These are phyloP conservation scores for Mycosphaerelloides madeirae DNA, from an alignment of 2,329 filamentous ascomycete genomes.

Conservation along the genomic window DNA sequence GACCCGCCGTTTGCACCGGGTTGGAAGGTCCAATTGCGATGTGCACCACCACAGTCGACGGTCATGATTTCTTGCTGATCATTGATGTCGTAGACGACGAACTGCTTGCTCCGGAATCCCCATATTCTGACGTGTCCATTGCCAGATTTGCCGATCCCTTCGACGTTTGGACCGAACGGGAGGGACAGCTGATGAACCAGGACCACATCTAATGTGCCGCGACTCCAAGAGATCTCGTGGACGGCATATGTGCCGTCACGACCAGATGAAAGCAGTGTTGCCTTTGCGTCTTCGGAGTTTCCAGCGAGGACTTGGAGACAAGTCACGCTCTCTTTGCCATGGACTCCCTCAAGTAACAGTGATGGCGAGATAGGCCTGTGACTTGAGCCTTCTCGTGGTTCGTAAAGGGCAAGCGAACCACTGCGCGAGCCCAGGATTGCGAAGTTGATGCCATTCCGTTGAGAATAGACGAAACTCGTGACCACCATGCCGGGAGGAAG, in stretches of 20 bases:
- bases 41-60: conserved; percentile 78
- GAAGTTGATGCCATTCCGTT: background rate
- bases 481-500: conserved; percentile 46
- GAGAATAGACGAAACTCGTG: conserved; percentile 42
- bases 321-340: conserved; percentile 63
- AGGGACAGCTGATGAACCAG: conserved; percentile 64
- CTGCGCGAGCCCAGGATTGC: conserved; percentile 51
- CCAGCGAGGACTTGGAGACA: conserved; percentile 43
- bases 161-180: conserved; percentile 70
- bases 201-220: conserved; percentile 36
- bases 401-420: conserved; percentile 48
- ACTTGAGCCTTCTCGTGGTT: background rate
- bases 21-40: conserved; percentile 67
- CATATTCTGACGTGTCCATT: conserved; percentile 61
- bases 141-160: conserved; percentile 61
- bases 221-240: conserved; percentile 39
- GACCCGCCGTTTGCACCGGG: conserved; percentile 39
- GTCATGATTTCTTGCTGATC: conserved; percentile 63
- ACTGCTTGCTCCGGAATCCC: conserved; percentile 75
- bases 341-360: background rate
- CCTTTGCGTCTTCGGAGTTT: background rate
- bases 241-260: conserved; percentile 73
- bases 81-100: conserved; percentile 77
- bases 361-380: background rate
- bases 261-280: conserved; percentile 62